Percentiles rank a stretch among this genome's conserved stretches.
Evolutionary conservation across 441 rosid species (phyloP).

Genomic region (Croton laevigatus): DNA sequence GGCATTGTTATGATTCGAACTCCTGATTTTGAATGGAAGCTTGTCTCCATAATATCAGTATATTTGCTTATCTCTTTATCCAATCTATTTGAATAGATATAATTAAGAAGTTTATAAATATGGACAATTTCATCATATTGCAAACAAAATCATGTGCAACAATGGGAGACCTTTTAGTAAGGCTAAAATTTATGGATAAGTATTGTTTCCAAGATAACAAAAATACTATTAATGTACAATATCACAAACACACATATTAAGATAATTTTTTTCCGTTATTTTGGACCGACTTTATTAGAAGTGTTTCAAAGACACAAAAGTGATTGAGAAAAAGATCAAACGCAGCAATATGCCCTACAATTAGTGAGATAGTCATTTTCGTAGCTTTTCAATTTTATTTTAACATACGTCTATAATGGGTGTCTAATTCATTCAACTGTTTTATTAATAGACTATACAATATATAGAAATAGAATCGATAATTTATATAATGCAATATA

Average conservation of each 20-base stretch:
- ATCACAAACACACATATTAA: background rate
- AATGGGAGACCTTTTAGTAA: background rate
- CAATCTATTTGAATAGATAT: too few relatives aligned
- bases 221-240: background rate
- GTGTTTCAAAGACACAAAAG: slow-evolving; percentile 2
- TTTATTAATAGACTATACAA: background rate
- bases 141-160: background rate
- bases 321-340: background rate
- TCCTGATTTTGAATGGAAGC: too few relatives aligned
- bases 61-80: too few relatives aligned
- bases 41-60: too few relatives aligned
- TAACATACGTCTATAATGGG: too few relatives aligned
- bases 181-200: background rate
- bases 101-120: too few relatives aligned
- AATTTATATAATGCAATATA: background rate
- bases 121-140: background rate
- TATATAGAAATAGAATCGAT: background rate
- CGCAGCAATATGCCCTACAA: background rate
- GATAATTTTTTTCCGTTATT: background rate
- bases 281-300: slow-evolving; percentile 4
- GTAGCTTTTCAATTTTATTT: background rate
- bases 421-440: background rate
- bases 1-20: too few relatives aligned
- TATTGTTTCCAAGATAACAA: background rate
- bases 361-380: slow-evolving; percentile 5